Conservation (phyloP, 148 eudicot species). For the Rhododendron ferrugineum region DNA sequence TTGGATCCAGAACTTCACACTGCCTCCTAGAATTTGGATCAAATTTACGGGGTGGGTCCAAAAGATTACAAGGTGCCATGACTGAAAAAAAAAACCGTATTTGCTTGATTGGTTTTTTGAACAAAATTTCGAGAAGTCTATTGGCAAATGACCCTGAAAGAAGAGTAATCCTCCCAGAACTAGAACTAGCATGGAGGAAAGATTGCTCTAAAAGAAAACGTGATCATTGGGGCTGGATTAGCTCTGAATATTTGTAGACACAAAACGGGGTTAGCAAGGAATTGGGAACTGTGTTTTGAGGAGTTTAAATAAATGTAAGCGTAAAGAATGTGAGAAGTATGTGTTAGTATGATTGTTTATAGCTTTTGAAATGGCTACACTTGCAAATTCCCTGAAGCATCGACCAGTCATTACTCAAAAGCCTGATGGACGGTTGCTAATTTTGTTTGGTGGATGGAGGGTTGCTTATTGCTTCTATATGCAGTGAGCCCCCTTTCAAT, state of each 20-base stretch:
- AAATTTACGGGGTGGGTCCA: background rate
- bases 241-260: background rate
- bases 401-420: background rate
- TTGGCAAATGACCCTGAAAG: background rate
- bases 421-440: background rate
- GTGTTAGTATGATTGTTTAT: background rate
- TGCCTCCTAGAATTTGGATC: background rate
- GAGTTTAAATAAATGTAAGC: background rate
- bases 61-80: background rate
- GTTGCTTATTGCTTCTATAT: background rate
- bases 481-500: background rate
- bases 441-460: background rate
- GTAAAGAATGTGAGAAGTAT: background rate
- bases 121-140: background rate
- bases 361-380: background rate
- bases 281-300: background rate
- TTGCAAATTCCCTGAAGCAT: background rate
- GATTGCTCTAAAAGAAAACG: background rate
- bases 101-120: background rate
- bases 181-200: background rate
- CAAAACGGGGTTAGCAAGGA: background rate
- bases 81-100: background rate
- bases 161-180: background rate
- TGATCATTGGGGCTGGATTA: background rate
- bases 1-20: background rate